Conservation (phyloP, 2,329 filamentous ascomycete species). For the Diaporthe citri region DNA sequence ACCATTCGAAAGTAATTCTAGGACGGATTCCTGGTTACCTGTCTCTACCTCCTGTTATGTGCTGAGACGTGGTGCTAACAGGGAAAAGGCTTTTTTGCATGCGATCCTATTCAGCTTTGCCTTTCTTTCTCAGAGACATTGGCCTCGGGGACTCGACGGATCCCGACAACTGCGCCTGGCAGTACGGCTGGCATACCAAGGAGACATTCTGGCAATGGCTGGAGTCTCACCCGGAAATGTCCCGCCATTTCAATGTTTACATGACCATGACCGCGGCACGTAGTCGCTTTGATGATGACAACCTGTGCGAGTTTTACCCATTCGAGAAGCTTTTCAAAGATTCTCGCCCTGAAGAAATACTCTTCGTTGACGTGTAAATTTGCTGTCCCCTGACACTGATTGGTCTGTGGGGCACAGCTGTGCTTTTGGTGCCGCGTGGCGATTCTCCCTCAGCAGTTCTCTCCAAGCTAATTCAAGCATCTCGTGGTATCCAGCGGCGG, state of each 20-base stretch:
- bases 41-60: neutral
- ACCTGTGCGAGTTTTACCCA: slow-evolving; percentile 7
- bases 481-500: neutral
- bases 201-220: slow-evolving; percentile 22
- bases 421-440: neutral
- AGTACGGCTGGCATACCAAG: slow-evolving; percentile 18
- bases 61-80: neutral
- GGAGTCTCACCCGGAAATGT: slow-evolving; percentile 13
- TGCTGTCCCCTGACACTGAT: accelerated
- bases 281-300: slow-evolving; percentile 11
- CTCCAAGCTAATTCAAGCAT: neutral
- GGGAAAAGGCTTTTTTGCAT: slow-evolving; percentile 10
- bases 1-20: neutral
- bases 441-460: neutral
- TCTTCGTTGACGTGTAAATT: slow-evolving; percentile 9
- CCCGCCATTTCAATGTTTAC: neutral
- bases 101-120: slow-evolving; percentile 5
- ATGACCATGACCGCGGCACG: slow-evolving; percentile 14
- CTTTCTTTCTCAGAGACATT: slow-evolving; percentile 7
- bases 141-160: neutral
- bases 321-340: slow-evolving; percentile 6
- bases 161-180: neutral
- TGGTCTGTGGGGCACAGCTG: too few species aligned
- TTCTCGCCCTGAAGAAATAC: neutral
- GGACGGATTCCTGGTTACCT: neutral